Percentiles rank a stretch among this genome's conserved stretches.
Conservation (phyloP, 2,329 filamentous ascomycete species). For the Fusarium nisikadoi region DNA sequence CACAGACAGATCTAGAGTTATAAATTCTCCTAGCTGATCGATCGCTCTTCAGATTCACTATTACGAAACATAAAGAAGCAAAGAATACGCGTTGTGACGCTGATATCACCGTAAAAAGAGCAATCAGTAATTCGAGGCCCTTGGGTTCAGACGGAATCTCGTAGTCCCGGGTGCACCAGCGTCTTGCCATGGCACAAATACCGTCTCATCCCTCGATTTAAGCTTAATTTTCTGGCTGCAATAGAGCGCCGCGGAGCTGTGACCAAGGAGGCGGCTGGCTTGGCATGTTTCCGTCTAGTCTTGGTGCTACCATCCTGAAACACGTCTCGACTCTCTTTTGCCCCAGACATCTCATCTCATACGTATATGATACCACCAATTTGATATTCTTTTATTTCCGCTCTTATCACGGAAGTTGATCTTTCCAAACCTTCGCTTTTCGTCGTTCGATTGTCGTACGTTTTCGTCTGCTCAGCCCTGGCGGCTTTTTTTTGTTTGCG, state of each 20-base stretch:
- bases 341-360: neutral
- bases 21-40: neutral
- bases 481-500: constrained; percentile 7
- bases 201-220: constrained; percentile 7
- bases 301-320: constrained; percentile 6
- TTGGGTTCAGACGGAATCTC: neutral
- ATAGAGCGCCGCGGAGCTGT: neutral
- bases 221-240: neutral
- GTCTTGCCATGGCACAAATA: constrained; percentile 3
- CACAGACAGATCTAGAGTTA: neutral
- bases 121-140: neutral
- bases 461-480: constrained; percentile 11
- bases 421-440: neutral
- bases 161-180: neutral
- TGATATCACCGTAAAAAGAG: neutral
- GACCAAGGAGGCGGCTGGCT: neutral
- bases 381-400: neutral
- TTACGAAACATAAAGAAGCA: neutral
- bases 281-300: constrained; percentile 8
- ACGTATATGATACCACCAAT: neutral
- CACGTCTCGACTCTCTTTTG: neutral
- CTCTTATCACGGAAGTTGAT: neutral
- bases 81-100: neutral
- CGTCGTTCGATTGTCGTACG: neutral
- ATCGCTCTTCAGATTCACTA: neutral